These are phyloP conservation scores for Plasmodium malariae DNA, from an alignment of 169 alveolate genomes.

Conservation along the genomic window DNA sequence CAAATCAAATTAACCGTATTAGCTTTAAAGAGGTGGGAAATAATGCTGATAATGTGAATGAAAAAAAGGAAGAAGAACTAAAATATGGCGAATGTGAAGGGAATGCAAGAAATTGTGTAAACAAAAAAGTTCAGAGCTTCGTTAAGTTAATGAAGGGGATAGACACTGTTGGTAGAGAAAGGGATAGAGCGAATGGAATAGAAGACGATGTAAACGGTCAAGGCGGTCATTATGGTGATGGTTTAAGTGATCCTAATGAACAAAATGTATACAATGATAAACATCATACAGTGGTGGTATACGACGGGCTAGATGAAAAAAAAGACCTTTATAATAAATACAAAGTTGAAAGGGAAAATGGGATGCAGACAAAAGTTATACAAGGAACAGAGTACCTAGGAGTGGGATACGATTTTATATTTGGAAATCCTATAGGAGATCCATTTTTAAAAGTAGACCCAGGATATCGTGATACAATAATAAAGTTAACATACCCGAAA, in stretches of 20 bases:
- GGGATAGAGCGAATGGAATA: not conserved
- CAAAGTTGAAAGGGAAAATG: constrained; percentile 20
- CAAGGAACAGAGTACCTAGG: constrained; percentile 86
- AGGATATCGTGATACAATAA: constrained; percentile 86
- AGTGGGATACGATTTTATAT: constrained; percentile 87
- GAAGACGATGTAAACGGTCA: not conserved
- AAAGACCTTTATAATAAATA: constrained; percentile 68
- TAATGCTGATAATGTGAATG: not conserved
- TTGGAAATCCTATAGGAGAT: constrained; percentile 90
- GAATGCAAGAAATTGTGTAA: constrained; percentile 12
- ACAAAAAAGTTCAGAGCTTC: constrained; percentile 10
- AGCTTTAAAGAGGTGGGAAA: constrained; percentile 6
- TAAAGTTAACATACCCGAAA: constrained; percentile 78
- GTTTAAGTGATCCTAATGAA: not conserved
- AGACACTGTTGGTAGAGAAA: not conserved
- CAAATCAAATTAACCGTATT: not conserved
- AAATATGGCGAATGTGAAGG: not conserved
- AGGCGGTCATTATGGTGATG: not conserved
- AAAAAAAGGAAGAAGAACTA: not conserved
- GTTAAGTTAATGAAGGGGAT: constrained; percentile 33
- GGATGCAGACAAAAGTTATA: constrained; percentile 55
- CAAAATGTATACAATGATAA: constrained; percentile 49
- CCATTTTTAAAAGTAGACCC: constrained; percentile 89
- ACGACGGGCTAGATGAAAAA: constrained; percentile 50
- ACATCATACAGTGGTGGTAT: constrained; percentile 61